These are phyloP conservation scores for Carnegiea gigantea DNA, from an alignment of 179 eudicot species.

Conservation along the genomic window DNA sequence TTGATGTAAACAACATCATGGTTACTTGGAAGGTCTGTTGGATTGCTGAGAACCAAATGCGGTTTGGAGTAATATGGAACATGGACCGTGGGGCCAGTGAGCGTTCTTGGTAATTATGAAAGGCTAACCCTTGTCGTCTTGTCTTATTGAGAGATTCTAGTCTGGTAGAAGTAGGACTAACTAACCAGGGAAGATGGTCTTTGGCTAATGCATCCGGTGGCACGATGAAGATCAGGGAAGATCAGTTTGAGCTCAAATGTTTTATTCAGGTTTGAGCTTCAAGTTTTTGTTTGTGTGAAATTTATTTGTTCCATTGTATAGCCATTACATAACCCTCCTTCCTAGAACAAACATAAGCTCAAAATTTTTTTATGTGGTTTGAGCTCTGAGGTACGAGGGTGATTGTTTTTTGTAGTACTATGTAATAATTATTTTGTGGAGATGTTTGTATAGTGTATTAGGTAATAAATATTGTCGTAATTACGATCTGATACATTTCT, in stretches of 20 bases:
- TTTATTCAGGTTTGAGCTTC: slow-evolving; percentile 37
- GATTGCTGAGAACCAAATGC: background rate
- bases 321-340: background rate
- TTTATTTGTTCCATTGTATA: slow-evolving; percentile 24
- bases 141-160: background rate
- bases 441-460: background rate
- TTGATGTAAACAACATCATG: background rate
- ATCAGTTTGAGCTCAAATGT: slow-evolving; percentile 32
- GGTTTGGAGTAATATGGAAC: background rate
- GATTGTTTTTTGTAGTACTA: background rate
- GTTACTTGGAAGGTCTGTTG: background rate
- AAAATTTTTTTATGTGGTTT: slow-evolving; percentile 3
- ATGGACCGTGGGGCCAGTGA: background rate
- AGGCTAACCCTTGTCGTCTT: background rate
- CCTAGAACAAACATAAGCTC: background rate
- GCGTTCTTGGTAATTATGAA: background rate
- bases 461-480: background rate
- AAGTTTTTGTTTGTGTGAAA: slow-evolving; percentile 4
- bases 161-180: slow-evolving; percentile 23
- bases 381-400: slow-evolving; percentile 10
- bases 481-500: background rate
- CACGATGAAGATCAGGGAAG: background rate
- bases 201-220: slow-evolving; percentile 19
- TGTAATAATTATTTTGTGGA: slow-evolving; percentile 13
- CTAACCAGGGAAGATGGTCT: slow-evolving; percentile 16